phyloP scores from a whole-genome alignment of 306 rosid genomes.

The Vicia faba region DNA sequence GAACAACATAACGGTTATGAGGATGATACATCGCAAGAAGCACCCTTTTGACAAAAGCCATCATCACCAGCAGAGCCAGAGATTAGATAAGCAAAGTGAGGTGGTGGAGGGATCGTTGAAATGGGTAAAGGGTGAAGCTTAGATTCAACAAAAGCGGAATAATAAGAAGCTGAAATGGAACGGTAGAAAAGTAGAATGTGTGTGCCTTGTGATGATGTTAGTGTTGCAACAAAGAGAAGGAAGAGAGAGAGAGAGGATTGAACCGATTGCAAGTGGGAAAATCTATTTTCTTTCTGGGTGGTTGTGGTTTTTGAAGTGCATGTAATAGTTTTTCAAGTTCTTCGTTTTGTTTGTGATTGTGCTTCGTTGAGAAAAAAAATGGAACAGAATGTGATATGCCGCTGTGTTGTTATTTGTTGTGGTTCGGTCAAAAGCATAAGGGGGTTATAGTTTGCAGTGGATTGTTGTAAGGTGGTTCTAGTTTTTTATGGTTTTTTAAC shows the following conservation, averaged over 20 bases:
- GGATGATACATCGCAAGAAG: constrained; percentile 89
- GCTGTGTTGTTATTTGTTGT: too few relatives aligned
- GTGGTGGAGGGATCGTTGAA: constrained; percentile 73
- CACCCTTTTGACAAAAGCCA: constrained; percentile 55
- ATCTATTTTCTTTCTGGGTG: constrained; percentile 69
- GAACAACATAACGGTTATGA: constrained; percentile 69
- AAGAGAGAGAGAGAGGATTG: constrained; percentile 62
- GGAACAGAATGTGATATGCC: too few relatives aligned
- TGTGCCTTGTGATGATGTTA: constrained; percentile 60
- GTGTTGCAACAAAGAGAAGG: constrained; percentile 61
- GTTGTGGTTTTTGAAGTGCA: constrained; percentile 43
- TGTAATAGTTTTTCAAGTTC: constrained; percentile 81
- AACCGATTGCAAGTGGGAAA: constrained; percentile 76
- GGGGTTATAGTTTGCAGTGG: too few relatives aligned
- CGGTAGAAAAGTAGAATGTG: constrained; percentile 72
- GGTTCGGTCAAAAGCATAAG: too few relatives aligned
- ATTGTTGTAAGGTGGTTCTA: too few relatives aligned
- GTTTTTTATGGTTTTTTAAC: too few relatives aligned
- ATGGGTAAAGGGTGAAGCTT: constrained; percentile 63
- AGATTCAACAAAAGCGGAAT: too few relatives aligned
- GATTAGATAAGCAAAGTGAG: constrained; percentile 79
- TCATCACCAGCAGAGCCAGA: constrained; percentile 93
- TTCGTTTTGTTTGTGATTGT: constrained; percentile 46
- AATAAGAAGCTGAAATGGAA: constrained; percentile 71
- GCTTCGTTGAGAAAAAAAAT: too few relatives aligned